Percentiles rank a stretch among this genome's conserved stretches.
Conservation (phyloP, 768 basidiomycete genomes). For the Tylopilus subfusipes region DNA sequence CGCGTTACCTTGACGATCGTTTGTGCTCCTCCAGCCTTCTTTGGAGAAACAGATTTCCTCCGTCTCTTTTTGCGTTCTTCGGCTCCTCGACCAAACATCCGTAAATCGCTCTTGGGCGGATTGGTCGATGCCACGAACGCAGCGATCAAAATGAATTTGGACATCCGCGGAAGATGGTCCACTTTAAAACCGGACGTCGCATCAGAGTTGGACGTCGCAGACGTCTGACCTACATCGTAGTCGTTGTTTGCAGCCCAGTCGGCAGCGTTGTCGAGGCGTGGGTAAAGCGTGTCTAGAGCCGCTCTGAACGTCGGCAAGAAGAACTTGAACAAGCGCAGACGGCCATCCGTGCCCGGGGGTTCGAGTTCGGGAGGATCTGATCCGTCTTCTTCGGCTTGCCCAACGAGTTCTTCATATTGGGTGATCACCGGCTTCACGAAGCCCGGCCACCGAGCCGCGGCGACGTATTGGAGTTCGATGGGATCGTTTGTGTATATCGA, state of each 20-base stretch:
- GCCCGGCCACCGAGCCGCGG: conserved; percentile 77
- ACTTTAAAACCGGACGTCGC: conserved; percentile 17
- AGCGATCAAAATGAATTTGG: conserved; percentile 72
- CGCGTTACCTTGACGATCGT: conserved; percentile 45
- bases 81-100: conserved; percentile 76
- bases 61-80: conserved; percentile 63
- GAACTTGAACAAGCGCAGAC: conserved; percentile 60
- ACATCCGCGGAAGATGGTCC: conserved; percentile 55
- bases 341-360: conserved; percentile 51
- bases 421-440: conserved; percentile 69
- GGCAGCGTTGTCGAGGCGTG: conserved; percentile 59
- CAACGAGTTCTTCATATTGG: conserved; percentile 33
- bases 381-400: conserved; percentile 21
- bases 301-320: conserved; percentile 61
- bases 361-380: conserved; percentile 27
- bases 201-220: not conserved
- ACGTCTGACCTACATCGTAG: conserved; percentile 30
- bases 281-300: conserved; percentile 66
- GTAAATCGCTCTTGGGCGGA: conserved; percentile 71
- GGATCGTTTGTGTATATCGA: conserved; percentile 63
- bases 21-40: conserved; percentile 35
- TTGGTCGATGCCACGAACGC: conserved; percentile 84
- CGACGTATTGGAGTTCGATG: conserved; percentile 69
- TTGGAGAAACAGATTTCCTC: conserved; percentile 37
- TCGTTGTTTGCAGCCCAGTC: conserved; percentile 58